These are phyloP conservation scores for Globisporangium camurandrum DNA, from an alignment of 352 stramenopile genomes.

Conservation along the genomic window DNA sequence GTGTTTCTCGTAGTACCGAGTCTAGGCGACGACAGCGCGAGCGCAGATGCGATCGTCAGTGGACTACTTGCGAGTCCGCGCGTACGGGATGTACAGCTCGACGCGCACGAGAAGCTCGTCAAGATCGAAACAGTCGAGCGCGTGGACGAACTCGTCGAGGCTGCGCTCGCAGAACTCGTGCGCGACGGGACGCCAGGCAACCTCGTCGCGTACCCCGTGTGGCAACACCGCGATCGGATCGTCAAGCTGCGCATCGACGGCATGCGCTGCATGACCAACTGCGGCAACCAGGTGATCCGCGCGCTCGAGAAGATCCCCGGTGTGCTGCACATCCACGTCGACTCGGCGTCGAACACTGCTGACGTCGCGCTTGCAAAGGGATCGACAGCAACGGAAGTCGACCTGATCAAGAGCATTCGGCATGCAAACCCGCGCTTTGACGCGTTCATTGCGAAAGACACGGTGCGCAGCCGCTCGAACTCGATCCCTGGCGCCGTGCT, in stretches of 20 bases:
- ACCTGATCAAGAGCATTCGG: constrained; percentile 81
- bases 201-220: constrained; percentile 73
- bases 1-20: constrained; percentile 68
- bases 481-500: constrained; percentile 59
- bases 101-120: constrained; percentile 56
- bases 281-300: constrained; percentile 66
- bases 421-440: constrained; percentile 69
- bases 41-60: constrained; percentile 20
- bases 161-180: constrained; percentile 51
- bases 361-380: constrained; percentile 71
- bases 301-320: constrained; percentile 76
- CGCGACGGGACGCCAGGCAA: constrained; percentile 26
- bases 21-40: constrained; percentile 20
- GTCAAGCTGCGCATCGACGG: constrained; percentile 68
- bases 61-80: constrained; percentile 23
- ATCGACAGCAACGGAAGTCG: constrained; percentile 74
- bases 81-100: constrained; percentile 47
- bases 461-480: constrained; percentile 27
- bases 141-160: constrained; percentile 36
- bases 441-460: constrained; percentile 56
- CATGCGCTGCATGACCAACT: constrained; percentile 88
- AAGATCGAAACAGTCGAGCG: constrained; percentile 46
- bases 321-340: constrained; percentile 78
- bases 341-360: constrained; percentile 73
- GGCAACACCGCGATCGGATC: constrained; percentile 76